phyloP scores from a whole-genome alignment of 805 yeast genomes.

The Pichia exigua region DNA sequence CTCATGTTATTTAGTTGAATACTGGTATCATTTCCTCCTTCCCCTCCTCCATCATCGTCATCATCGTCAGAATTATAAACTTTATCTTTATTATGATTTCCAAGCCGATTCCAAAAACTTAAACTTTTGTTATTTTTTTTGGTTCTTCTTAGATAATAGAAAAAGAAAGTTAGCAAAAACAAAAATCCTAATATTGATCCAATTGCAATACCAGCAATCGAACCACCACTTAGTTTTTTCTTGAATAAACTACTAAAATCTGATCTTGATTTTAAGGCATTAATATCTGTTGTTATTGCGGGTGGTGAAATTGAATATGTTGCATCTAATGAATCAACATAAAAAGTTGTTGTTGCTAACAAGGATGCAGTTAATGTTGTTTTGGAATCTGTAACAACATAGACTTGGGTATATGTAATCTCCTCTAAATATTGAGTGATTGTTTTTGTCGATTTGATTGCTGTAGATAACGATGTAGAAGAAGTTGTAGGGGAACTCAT shows the following conservation, averaged over 20 bases:
- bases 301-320: constrained; percentile 14
- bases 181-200: constrained; percentile 20
- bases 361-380: constrained; percentile 22
- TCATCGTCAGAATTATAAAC: not conserved
- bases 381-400: constrained; percentile 22
- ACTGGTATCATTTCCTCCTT: not conserved
- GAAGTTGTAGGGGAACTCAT: not conserved
- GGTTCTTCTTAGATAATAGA: constrained; percentile 11
- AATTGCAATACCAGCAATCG: constrained; percentile 26
- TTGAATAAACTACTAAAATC: constrained; percentile 3
- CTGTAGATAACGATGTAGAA: not conserved
- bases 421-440: constrained; percentile 12
- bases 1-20: not conserved
- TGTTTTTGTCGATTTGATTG: constrained; percentile 12
- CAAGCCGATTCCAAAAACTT: not conserved
- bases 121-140: not conserved
- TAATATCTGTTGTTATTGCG: constrained; percentile 25
- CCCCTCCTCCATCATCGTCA: not conserved
- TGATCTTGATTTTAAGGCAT: constrained; percentile 11
- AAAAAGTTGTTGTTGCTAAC: constrained; percentile 16
- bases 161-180: constrained; percentile 10
- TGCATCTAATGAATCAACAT: constrained; percentile 8
- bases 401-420: constrained; percentile 23
- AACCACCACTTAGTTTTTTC: constrained; percentile 12
- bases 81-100: not conserved